Evolutionary conservation across 768 basidiomycete species (phyloP), one percentile per base, ranked within the genome.

Genomic region (Leccinum ochraceum): DNA sequence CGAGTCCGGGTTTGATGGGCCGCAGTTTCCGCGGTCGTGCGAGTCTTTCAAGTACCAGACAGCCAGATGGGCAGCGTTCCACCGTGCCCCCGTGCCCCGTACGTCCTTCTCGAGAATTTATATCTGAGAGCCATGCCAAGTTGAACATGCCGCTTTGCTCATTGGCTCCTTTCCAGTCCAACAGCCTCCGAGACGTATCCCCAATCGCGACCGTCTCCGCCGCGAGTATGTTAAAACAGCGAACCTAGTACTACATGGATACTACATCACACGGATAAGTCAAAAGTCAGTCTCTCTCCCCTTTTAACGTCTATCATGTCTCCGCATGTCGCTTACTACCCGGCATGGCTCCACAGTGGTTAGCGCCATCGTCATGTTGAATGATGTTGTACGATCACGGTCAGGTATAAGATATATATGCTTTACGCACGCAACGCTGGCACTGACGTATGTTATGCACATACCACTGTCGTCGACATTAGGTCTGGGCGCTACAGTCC

Each of bases 361-460:
- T 3, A 50, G 63, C 6, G 37, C 62, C 5, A 11, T 61, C 3
- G n/a, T 58, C 3, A 26, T 26, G 26, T 26, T 26, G 24, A 26
- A 26, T 26, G 24, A 32, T 68, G 30, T 53, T 70, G 42, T 68
- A 69, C n/a, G 68, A 70, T 48, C 68, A 69, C 42, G 44, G 69
- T 54, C 20, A 63, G 63, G 39, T 26, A 34, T 20, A 10, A 32
- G 5, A 26, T 26, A 26, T 26, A 30, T 14, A 36, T 51, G 0
- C 16, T 8, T n/a, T 24, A 2, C 37, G 37, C 22, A 4, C 32
- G 37, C 6, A 17, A 52, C 16, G 17, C 9, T 34, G 30, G 14
- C 52, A 13, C 39, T 39, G 16, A 39, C 16, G 37, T 17, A 39
- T 39, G 16, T 39, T 39, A 39, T 39, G 7, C 39, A 17, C 17